Percentiles rank a stretch among this genome's conserved stretches.
Evolutionary conservation across 169 alveolate species (phyloP).

Genomic region (Amoebophrya sp.): DNA sequence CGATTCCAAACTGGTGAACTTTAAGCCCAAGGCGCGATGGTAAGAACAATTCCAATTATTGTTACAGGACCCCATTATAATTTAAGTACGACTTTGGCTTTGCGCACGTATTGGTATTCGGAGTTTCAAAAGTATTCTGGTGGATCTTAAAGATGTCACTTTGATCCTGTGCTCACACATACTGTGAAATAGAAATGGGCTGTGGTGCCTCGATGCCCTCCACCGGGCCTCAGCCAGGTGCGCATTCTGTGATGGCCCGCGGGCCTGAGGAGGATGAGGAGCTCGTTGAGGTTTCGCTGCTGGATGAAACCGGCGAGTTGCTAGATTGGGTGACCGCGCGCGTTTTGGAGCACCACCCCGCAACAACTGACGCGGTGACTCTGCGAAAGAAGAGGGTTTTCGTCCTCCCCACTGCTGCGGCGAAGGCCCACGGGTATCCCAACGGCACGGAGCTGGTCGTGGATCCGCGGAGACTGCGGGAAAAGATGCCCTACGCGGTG

Average conservation of each 20-base stretch:
- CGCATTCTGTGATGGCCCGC: not conserved
- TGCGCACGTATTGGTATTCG: too few relatives aligned
- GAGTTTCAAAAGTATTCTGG: too few relatives aligned
- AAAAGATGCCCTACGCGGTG: not conserved
- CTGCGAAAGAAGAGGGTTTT: not conserved
- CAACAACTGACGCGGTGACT: not conserved
- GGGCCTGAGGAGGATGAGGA: not conserved
- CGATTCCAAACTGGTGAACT: too few relatives aligned
- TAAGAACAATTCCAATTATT: too few relatives aligned
- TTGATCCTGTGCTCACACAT: too few relatives aligned
- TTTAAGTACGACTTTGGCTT: too few relatives aligned
- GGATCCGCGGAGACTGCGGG: not conserved
- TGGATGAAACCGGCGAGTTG: not conserved
- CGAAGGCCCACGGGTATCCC: not conserved
- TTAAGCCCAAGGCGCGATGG: too few relatives aligned
- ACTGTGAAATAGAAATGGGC: not conserved
- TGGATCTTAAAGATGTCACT: too few relatives aligned
- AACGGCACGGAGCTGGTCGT: not conserved
- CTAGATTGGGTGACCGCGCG: not conserved
- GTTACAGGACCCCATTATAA: too few relatives aligned
- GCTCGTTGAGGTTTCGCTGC: not conserved
- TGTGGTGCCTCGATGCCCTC: not conserved
- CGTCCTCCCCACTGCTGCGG: not conserved
- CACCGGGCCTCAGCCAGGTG: not conserved
- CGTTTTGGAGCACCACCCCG: not conserved